phyloP scores from a whole-genome alignment of 495 filamentous ascomycete species.

The Penicillium turbatum region DNA sequence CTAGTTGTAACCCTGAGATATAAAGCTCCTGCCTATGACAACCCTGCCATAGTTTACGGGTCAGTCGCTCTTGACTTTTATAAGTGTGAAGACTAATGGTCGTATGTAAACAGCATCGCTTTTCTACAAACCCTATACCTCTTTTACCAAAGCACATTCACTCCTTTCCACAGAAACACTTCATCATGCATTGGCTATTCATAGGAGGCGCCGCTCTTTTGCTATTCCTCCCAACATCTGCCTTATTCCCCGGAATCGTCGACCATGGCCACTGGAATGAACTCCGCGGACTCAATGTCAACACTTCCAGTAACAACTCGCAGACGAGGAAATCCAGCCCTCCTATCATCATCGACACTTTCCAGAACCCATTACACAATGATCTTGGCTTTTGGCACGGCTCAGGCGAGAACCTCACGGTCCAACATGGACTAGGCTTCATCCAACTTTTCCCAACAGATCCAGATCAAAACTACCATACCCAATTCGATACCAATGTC shows the following conservation, averaged over 20 bases:
- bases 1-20: too few relatives aligned
- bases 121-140: not conserved
- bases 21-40: not conserved
- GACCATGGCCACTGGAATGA: constrained; percentile 5
- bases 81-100: not conserved
- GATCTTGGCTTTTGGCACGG: constrained; percentile 70
- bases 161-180: not conserved
- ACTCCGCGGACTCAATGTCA: not conserved
- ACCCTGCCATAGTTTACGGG: too few relatives aligned
- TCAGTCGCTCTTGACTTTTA: not conserved
- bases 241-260: not conserved
- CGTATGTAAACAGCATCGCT: not conserved
- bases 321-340: not conserved
- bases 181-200: constrained; percentile 7
- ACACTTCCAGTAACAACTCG: not conserved
- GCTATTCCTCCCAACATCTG: not conserved
- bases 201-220: not conserved
- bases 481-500: constrained; percentile 50
- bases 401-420: constrained; percentile 54
- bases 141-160: not conserved
- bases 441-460: constrained; percentile 61
- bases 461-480: constrained; percentile 66
- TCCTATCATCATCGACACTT: constrained; percentile 63
- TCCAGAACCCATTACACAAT: constrained; percentile 52
- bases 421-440: constrained; percentile 45